Conservation (phyloP, 441 rosid species). For the Viola pubescens region DNA sequence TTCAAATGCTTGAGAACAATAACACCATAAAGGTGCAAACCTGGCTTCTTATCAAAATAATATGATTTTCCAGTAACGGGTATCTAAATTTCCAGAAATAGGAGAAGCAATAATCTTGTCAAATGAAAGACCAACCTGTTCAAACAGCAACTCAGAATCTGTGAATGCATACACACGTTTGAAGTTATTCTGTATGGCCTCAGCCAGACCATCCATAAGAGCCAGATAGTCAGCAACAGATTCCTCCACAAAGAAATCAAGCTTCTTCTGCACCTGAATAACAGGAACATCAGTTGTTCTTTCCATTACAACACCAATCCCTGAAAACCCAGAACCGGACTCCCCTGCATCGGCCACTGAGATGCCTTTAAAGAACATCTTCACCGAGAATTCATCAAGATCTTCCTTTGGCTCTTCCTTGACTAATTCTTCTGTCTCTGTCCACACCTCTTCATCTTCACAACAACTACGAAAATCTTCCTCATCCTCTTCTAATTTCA, state of each 20-base stretch:
- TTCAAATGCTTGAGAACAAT: background rate
- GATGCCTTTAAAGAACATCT: conserved; percentile 76
- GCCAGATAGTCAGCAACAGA: conserved; percentile 82
- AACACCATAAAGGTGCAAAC: background rate
- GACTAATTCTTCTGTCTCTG: conserved; percentile 47
- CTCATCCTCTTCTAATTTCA: conserved; percentile 53
- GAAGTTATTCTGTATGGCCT: conserved; percentile 54
- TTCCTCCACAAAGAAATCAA: conserved; percentile 71
- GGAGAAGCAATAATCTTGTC: background rate
- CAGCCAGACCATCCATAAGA: conserved; percentile 73
- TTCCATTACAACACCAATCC: conserved; percentile 86
- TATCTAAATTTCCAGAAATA: background rate
- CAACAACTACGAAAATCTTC: conserved; percentile 91
- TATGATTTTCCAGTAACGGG: background rate
- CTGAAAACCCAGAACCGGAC: conserved; percentile 51
- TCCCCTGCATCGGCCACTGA: conserved; percentile 52
- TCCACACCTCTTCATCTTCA: conserved; percentile 87
- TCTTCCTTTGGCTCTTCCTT: conserved; percentile 40
- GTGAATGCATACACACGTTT: conserved; percentile 68
- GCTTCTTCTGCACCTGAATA: conserved; percentile 84
- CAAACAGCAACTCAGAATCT: conserved; percentile 51
- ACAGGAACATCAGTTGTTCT: conserved; percentile 37
- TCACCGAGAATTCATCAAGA: conserved; percentile 62
- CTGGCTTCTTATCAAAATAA: background rate
- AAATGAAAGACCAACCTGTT: conserved; percentile 53